Evolutionary conservation across 371 early-diverging fungal genomes (phyloP), one percentile per base, ranked within the genome.

Genomic region (Mortierella sp.): DNA sequence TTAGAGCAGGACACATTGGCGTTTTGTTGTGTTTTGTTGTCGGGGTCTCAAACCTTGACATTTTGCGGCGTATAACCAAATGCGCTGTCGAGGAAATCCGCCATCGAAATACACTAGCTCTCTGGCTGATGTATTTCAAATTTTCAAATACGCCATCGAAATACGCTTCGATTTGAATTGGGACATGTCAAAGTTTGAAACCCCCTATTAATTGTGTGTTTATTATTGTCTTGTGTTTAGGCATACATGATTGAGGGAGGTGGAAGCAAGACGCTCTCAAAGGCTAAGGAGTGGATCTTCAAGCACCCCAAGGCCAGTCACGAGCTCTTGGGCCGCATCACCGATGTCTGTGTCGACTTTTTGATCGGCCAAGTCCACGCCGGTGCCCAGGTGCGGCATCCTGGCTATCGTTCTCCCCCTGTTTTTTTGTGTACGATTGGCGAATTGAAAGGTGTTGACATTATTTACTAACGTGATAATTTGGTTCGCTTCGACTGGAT

Each of bases 231-330:
- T 61, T 37, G 34, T 34, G 34, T 34, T 61, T 72, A 83, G 83
- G 96, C 97, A 5, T 99, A 99, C 80, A 97, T 98, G 98, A 94
- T 99, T 78, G 99, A 98, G 86, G 98, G 99, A n/a, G 97, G 97
- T 58, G 97, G 98, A 45, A 95, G 96, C 85, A 97, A 96, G 86
- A 97, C 94, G 0, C 87, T 97, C 68, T 88, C 92, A 48, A 95
- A 95, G 85, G 96, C 97, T 53, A 98, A 97, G 88, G 85, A 91
- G 22, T 99, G 96, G 96, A 88, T 99, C 61, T 95, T 92, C 88
- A 89, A 90, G 74, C 88, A 97, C 85, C 94, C 95, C n/a, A 90
- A 93, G 68, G 94, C 87, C 50, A 90, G 94, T 14, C 95, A 97
- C 68, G 87, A 87, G 79, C 89, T 99, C 52, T 90, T 99, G 75